Percentiles rank a stretch among this genome's conserved stretches.
Conservation (phyloP, 805 yeast genomes). For the Candida tallmaniae region DNA sequence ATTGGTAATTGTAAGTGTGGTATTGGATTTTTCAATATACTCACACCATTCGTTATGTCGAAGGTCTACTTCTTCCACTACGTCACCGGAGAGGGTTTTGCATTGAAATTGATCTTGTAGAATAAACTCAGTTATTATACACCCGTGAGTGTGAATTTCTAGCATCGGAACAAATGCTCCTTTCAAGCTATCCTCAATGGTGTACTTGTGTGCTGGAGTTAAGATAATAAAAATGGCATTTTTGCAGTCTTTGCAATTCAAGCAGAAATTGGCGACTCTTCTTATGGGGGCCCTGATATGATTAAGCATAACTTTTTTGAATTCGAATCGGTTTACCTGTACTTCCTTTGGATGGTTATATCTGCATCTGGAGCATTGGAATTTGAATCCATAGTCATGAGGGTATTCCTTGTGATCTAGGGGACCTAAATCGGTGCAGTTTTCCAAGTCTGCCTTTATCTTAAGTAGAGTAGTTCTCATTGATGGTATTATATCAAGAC, state of each 20-base stretch:
- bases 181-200: not conserved
- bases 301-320: not conserved
- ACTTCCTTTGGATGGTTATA: conserved; percentile 8
- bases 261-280: conserved; percentile 9
- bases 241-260: conserved; percentile 12
- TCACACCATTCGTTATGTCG: conserved; percentile 11
- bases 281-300: no score
- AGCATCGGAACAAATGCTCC: conserved; percentile 7
- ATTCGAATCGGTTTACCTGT: conserved; percentile 8
- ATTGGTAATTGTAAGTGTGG: conserved; percentile 8
- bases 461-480: conserved; percentile 11
- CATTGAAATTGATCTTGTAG: conserved; percentile 12
- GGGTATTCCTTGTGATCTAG: conserved; percentile 13
- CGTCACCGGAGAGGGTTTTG: conserved; percentile 5
- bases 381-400: conserved; percentile 12
- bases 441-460: conserved; percentile 10
- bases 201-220: not conserved
- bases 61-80: conserved; percentile 11
- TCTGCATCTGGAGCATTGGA: conserved; percentile 9
- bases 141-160: conserved; percentile 10
- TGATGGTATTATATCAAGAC: no score
- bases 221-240: conserved; percentile 8
- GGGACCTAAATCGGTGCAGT: conserved; percentile 12
- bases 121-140: conserved; percentile 5
- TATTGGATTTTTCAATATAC: conserved; percentile 7